These are phyloP conservation scores for Syzygium grande DNA, from an alignment of 345 rosid species.

Conservation along the genomic window DNA sequence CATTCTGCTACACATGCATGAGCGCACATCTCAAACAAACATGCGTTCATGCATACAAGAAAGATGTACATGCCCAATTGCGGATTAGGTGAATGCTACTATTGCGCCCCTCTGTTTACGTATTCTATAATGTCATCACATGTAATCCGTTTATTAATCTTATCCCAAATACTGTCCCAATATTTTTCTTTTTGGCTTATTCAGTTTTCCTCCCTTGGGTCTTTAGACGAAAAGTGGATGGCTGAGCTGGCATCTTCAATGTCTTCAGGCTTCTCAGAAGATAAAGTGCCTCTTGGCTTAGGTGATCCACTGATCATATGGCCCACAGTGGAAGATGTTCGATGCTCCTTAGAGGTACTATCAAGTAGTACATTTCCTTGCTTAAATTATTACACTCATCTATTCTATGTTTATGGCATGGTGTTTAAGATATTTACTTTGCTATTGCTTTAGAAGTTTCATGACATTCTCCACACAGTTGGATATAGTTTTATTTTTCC, in stretches of 20 bases:
- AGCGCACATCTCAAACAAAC: neutral
- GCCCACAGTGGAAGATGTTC: slow-evolving; percentile 91
- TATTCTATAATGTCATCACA: neutral
- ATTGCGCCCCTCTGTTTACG: neutral
- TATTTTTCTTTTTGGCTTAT: neutral
- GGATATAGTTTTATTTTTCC: neutral
- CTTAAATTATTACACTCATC: neutral
- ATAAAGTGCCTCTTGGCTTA: slow-evolving; percentile 64
- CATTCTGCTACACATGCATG: neutral
- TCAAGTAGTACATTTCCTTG: neutral
- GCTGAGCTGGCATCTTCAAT: slow-evolving; percentile 69
- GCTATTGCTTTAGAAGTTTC: neutral
- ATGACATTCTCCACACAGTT: neutral
- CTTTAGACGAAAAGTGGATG: slow-evolving; percentile 94
- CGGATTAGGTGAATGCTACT: neutral
- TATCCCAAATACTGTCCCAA: neutral
- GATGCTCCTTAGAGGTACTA: slow-evolving; percentile 87
- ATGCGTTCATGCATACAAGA: neutral
- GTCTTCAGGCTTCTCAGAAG: slow-evolving; percentile 79
- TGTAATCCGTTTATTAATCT: neutral
- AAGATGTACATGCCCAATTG: neutral
- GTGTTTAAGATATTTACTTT: neutral
- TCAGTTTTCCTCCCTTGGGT: slow-evolving; percentile 96
- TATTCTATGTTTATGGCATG: neutral
- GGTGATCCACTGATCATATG: slow-evolving; percentile 79